A percentile compares a stretch with the other conserved stretches of the same genome.
Evolutionary conservation across 2,329 filamentous ascomycete genomes (phyloP).

Genomic region (Ascocoryne sarcoides): DNA sequence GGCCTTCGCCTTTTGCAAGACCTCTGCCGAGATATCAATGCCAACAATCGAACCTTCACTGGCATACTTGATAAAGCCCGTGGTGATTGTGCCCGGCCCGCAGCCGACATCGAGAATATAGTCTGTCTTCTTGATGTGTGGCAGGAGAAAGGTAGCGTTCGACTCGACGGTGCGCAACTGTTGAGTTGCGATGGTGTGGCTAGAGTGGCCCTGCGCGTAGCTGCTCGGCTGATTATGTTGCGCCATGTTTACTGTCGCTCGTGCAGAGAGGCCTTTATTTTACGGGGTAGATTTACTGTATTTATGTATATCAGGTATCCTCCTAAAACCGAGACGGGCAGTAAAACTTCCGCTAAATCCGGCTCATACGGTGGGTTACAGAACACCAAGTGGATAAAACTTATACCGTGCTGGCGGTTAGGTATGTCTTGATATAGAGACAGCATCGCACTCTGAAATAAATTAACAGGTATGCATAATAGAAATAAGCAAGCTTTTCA

Average conservation of each 20-base stretch:
- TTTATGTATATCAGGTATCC: too few relatives aligned
- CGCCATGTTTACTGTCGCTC: constrained; percentile 13
- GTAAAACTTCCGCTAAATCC: too few relatives aligned
- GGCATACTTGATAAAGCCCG: constrained; percentile 33
- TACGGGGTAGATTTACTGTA: too few relatives aligned
- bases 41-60: constrained; percentile 32
- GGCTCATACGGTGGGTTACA: too few relatives aligned
- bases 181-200: constrained; percentile 11
- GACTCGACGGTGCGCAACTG: constrained; percentile 9
- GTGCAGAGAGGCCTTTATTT: too few relatives aligned
- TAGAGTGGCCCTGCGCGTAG: constrained; percentile 14
- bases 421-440: too few relatives aligned
- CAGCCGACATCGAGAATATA: constrained; percentile 40
- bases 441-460: too few relatives aligned
- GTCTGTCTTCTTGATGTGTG: constrained; percentile 27
- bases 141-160: constrained; percentile 27
- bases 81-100: constrained; percentile 41
- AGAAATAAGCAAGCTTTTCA: too few relatives aligned
- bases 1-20: constrained; percentile 9
- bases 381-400: too few relatives aligned
- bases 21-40: constrained; percentile 26
- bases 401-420: too few relatives aligned
- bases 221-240: constrained; percentile 6
- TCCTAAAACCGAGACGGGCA: too few relatives aligned
- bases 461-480: too few relatives aligned